Conservation (phyloP, 768 basidiomycete genomes). For the Suillus cothurnatus region DNA sequence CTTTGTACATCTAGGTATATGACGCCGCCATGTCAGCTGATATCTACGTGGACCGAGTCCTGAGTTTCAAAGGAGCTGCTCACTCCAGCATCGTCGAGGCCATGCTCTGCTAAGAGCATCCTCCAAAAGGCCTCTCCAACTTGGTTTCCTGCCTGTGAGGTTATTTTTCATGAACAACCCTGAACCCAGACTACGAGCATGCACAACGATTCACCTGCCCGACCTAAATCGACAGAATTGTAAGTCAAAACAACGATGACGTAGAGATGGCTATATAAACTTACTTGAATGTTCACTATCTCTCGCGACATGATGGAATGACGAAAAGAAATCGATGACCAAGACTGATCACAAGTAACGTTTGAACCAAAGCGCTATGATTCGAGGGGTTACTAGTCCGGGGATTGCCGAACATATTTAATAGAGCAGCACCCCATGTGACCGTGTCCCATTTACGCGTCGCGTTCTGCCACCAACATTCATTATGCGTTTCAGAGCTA, state of each 20-base stretch:
- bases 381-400: background rate
- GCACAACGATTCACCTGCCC: constrained; percentile 56
- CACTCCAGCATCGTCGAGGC: constrained; percentile 73
- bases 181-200: background rate
- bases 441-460: constrained; percentile 21
- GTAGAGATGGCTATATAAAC: constrained; percentile 14
- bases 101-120: constrained; percentile 85
- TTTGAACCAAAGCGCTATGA: constrained; percentile 5
- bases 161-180: constrained; percentile 12
- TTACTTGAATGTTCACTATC: constrained; percentile 81
- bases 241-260: constrained; percentile 3
- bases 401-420: background rate
- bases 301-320: constrained; percentile 63
- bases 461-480: constrained; percentile 9
- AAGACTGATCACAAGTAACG: constrained; percentile 3
- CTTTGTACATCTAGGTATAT: constrained; percentile 60
- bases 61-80: constrained; percentile 15
- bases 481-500: constrained; percentile 67
- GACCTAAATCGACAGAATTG: constrained; percentile 41
- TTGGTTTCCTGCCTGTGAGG: constrained; percentile 66
- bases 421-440: constrained; percentile 22
- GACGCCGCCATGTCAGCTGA: constrained; percentile 17
- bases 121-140: constrained; percentile 90
- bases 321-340: constrained; percentile 18
- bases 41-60: constrained; percentile 5